These are phyloP conservation scores for Limnomonas spitsbergensis DNA, from an alignment of 139 green algal genomes.

Conservation along the genomic window DNA sequence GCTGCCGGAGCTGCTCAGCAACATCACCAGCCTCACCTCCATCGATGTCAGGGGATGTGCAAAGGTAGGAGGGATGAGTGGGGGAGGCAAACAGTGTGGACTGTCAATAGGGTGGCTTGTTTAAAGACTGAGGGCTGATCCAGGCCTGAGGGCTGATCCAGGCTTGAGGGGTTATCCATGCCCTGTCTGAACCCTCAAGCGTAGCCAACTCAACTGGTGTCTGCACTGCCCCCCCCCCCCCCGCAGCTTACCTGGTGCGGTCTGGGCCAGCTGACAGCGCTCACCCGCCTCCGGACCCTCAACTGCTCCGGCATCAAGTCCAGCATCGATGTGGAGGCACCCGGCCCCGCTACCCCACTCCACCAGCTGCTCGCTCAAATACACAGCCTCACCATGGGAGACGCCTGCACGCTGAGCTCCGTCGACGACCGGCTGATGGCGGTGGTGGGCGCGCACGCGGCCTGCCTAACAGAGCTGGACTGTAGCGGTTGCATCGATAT, in stretches of 20 bases:
- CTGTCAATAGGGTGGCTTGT: too few species aligned
- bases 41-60: not conserved
- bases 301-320: constrained; percentile 20
- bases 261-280: not conserved
- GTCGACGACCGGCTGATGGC: constrained; percentile 9
- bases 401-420: constrained; percentile 13
- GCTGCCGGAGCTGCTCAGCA: not conserved
- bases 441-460: not conserved
- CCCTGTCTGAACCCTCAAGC: too few species aligned
- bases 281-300: not conserved
- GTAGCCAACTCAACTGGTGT: too few species aligned
- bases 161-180: too few species aligned
- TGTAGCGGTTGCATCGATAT: constrained; percentile 14
- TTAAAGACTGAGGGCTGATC: too few species aligned
- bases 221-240: too few species aligned
- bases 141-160: too few species aligned
- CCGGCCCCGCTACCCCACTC: not conserved
- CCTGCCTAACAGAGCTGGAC: not conserved
- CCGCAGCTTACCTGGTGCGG: constrained; percentile 8
- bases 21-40: not conserved
- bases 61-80: not conserved
- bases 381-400: not conserved
- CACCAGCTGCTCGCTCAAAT: not conserved
- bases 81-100: too few species aligned
- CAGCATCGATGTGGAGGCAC: not conserved